Percentiles rank a stretch among this genome's conserved stretches.
Conservation (phyloP, 805 yeast genomes). For the Zygosaccharomyces pseudorouxii region DNA sequence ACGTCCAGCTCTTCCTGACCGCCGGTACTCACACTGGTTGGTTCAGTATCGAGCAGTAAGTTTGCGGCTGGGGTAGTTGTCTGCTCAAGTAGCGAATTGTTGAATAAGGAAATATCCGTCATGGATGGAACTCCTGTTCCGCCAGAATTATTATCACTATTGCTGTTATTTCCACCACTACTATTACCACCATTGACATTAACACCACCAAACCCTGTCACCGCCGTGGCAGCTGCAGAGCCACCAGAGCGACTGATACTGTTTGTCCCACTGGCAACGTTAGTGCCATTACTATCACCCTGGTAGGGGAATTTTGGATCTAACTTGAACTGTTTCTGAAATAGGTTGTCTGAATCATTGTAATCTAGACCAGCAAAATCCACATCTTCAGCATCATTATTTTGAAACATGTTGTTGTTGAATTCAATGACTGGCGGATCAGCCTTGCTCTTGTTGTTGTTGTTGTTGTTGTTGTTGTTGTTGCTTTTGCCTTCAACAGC, state of each 20-base stretch:
- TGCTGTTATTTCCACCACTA: background rate
- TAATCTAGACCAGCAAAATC: slow-evolving; percentile 6
- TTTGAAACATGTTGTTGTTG: slow-evolving; percentile 14
- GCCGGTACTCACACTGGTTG: slow-evolving; percentile 2
- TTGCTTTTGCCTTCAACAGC: background rate
- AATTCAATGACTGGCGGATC: slow-evolving; percentile 13
- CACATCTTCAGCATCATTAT: slow-evolving; percentile 7
- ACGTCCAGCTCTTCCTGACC: slow-evolving; percentile 2
- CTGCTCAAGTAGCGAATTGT: slow-evolving; percentile 15
- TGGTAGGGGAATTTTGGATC: background rate
- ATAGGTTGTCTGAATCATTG: slow-evolving; percentile 1
- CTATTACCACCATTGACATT: background rate
- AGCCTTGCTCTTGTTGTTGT: background rate
- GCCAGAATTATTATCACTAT: background rate
- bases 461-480: background rate
- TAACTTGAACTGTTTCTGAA: slow-evolving; percentile 2
- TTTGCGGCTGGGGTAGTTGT: slow-evolving; percentile 7
- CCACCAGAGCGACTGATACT: no score
- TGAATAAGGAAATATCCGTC: slow-evolving; percentile 15
- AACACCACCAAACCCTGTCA: background rate
- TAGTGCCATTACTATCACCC: background rate
- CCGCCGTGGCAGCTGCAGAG: background rate
- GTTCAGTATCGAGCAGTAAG: slow-evolving; percentile 4
- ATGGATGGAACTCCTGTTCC: slow-evolving; percentile 7
- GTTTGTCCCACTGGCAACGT: background rate